phyloP scores from a whole-genome alignment of 169 alveolate genomes.

The Plasmodium cynomolgi region DNA sequence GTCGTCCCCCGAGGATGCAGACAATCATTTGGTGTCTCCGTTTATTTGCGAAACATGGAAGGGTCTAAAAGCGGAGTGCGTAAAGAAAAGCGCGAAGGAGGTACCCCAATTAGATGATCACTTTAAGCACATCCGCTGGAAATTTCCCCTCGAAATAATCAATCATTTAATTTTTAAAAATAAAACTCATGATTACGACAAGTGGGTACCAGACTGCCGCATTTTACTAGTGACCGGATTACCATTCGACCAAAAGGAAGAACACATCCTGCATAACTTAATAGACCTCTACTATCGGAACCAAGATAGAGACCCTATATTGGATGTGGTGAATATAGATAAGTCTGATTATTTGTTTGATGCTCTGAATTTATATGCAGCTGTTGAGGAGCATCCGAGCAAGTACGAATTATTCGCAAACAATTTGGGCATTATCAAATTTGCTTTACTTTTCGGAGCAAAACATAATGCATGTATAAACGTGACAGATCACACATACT shows the following conservation, averaged over 20 bases:
- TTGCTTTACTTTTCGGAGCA: conserved; percentile 40
- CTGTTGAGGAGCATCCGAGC: background rate
- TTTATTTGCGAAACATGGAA: background rate
- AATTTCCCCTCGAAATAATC: conserved; percentile 26
- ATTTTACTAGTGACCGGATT: conserved; percentile 15
- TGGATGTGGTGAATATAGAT: conserved; percentile 2
- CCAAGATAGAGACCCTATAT: conserved; percentile 14
- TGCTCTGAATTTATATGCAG: conserved; percentile 1
- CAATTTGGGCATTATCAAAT: conserved; percentile 44
- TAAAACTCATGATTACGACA: conserved; percentile 33
- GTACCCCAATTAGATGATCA: background rate
- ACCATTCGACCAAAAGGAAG: conserved; percentile 12
- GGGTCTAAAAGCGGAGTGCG: background rate
- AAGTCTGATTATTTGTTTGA: background rate
- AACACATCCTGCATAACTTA: background rate
- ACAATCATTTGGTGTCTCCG: conserved; percentile 18
- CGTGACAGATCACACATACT: background rate
- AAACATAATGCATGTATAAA: conserved; percentile 17
- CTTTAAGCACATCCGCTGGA: background rate
- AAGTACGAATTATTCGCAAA: conserved; percentile 39
- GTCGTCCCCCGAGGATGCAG: conserved; percentile 11
- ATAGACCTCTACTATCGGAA: conserved; percentile 23
- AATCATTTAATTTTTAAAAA: conserved; percentile 38
- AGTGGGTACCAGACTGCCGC: conserved; percentile 43
- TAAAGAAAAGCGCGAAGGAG: background rate